Base-by-base conservation (phyloP, 2,329 filamentous ascomycete genomes). In the Talaromyces sp. region DNA sequence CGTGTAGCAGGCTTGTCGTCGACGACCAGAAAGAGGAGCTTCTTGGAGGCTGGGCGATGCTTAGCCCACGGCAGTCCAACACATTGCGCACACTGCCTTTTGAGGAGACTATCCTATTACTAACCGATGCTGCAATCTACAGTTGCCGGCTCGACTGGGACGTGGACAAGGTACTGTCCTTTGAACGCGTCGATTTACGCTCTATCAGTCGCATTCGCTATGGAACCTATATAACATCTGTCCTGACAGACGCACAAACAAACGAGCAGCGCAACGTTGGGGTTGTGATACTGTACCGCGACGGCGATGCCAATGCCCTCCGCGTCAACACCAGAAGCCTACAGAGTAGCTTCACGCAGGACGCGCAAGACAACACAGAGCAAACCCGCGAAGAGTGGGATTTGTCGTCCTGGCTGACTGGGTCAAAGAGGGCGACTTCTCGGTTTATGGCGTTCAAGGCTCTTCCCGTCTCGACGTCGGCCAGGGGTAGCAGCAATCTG, bases 111-210 rank as follows among this genome's bases (percentile, higher is more conserved):
- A 90, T 99, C 1, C 81, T 99, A 0, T 81, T 99, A 0, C 80
- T 99, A 33, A 98, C 95, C 0, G 89, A 96, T 65, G 82, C 83
- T 0, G 93, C 92, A 0, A 74, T 98, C 2, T 98, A 98, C 72
- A 87, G 91, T 64, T 97, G 93, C 73, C 87, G 91, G 15, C 93
- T 98, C 68, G 92, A 98, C 75, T 98, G 93, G 92, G 90, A 90
- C 65, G 88, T 92, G 8, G 95, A 98, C 77, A 98, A 98, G 72
- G 91, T 99, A 1, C 88, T 89, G 13, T 92, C 90, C 0, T 98
- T 97, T 73, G 93, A 98, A 76, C 84, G 93, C 8, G 87, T 97
- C 15, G 87, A 90, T 62, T 81, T 98, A 8, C 82, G 84, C 22
- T 90, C 91, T 61, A 80, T 99, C 39, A 82, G 84, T 1, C 82